phyloP scores from a whole-genome alignment of 768 basidiomycete genomes.

The Naganishia vishniacii region DNA sequence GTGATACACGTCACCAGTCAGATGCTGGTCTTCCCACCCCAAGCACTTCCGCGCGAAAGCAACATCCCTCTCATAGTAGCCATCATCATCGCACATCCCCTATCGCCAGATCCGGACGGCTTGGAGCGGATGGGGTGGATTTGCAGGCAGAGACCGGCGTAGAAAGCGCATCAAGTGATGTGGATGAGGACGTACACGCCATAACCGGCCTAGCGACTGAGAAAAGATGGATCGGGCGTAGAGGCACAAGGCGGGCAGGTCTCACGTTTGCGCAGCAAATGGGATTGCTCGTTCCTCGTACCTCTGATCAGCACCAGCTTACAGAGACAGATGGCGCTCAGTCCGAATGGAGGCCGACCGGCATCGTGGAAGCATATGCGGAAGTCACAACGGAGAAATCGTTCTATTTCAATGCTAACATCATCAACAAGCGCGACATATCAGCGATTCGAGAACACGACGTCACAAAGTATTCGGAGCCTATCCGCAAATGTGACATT shows the following conservation, averaged over 20 bases:
- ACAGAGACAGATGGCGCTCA: not conserved
- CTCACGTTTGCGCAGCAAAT: slow-evolving; percentile 29
- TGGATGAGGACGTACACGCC: not conserved
- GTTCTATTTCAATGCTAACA: not conserved
- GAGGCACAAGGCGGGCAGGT: slow-evolving; percentile 16
- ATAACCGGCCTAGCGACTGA: not conserved
- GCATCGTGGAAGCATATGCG: no score
- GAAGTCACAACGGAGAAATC: not conserved
- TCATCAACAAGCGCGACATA: not conserved
- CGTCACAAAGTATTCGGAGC: not conserved
- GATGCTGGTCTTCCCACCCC: slow-evolving; percentile 20
- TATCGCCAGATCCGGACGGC: not conserved
- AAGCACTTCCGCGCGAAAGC: slow-evolving; percentile 4
- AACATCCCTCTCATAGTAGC: not conserved
- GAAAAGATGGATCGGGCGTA: slow-evolving; percentile 2
- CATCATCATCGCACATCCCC: slow-evolving; percentile 7
- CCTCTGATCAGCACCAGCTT: not conserved
- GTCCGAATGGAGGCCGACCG: not conserved
- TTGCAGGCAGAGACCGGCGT: not conserved
- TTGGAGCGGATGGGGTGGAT: not conserved
- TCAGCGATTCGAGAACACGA: not conserved
- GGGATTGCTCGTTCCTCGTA: slow-evolving; percentile 13
- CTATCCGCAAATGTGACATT: not conserved
- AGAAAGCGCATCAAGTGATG: slow-evolving; percentile 8
- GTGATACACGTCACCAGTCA: not conserved